Percentiles rank a stretch among this genome's conserved stretches.
phyloP scores from a whole-genome alignment of 2,329 filamentous ascomycete genomes.

The Venturia effusa region DNA sequence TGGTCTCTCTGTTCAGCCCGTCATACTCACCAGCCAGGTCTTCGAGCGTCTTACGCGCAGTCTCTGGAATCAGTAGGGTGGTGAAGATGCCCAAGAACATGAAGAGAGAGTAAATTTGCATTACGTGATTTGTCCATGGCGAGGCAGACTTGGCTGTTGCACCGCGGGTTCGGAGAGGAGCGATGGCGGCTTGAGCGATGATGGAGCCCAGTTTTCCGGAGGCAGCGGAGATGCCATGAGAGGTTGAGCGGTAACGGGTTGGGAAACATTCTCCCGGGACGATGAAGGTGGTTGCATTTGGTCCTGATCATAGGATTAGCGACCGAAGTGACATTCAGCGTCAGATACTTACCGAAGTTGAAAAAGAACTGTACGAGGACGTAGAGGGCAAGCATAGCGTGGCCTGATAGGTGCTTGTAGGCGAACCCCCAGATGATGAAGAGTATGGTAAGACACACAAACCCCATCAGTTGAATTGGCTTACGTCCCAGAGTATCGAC shows the following conservation, averaged over 20 bases:
- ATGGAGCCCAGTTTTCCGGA: slow-evolving; percentile 39
- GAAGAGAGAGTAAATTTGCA: slow-evolving; percentile 70
- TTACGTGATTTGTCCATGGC: slow-evolving; percentile 62
- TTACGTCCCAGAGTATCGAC: slow-evolving; percentile 68
- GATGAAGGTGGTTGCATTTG: slow-evolving; percentile 43
- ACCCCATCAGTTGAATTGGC: slow-evolving; percentile 56
- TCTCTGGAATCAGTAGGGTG: slow-evolving; percentile 64
- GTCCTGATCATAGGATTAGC: slow-evolving; percentile 31
- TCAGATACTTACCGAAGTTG: slow-evolving; percentile 32
- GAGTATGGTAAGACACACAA: slow-evolving; percentile 35
- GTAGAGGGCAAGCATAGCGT: slow-evolving; percentile 35
- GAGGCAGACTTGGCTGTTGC: slow-evolving; percentile 22
- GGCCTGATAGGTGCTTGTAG: slow-evolving; percentile 32
- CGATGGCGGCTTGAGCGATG: slow-evolving; percentile 40
- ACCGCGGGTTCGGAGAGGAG: slow-evolving; percentile 43
- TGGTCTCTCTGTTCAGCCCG: neutral
- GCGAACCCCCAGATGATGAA: slow-evolving; percentile 40
- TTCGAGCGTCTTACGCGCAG: slow-evolving; percentile 63
- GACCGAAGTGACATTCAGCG: neutral
- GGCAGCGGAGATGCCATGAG: slow-evolving; percentile 38
- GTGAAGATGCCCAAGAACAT: slow-evolving; percentile 63
- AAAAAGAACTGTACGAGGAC: slow-evolving; percentile 41
- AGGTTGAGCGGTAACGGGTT: slow-evolving; percentile 36
- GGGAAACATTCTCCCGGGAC: slow-evolving; percentile 42
- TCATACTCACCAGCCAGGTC: slow-evolving; percentile 51